phyloP scores from a whole-genome alignment of 768 basidiomycete species.

The Suillus spraguei region DNA sequence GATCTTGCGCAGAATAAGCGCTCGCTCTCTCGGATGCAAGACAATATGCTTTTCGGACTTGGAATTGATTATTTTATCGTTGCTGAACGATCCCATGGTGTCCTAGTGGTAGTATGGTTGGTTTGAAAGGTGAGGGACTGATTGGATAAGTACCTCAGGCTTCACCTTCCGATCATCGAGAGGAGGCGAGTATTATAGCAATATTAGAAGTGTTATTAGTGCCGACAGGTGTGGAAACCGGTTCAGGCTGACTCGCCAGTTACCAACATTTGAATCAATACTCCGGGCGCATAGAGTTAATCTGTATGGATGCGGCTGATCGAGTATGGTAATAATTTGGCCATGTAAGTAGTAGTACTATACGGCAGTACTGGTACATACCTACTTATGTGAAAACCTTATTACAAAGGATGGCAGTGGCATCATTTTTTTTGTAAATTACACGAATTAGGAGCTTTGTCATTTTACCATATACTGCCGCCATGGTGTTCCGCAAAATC shows the following conservation, averaged over 20 bases:
- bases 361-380: too few species aligned
- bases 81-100: background rate
- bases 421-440: too few species aligned
- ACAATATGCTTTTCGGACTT: conserved; percentile 5
- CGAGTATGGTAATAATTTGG: background rate
- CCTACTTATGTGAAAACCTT: background rate
- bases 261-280: background rate
- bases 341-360: too few species aligned
- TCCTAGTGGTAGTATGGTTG: too few species aligned
- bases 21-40: conserved; percentile 20
- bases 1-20: conserved; percentile 41
- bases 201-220: too few species aligned
- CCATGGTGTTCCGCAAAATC: too few species aligned
- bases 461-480: too few species aligned
- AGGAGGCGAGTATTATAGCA: background rate
- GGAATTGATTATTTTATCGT: background rate
- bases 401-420: too few species aligned
- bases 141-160: background rate
- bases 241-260: background rate
- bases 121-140: background rate
- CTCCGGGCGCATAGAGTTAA: background rate
- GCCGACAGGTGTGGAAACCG: background rate
- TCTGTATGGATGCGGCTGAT: background rate
- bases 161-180: background rate
- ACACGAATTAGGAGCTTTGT: too few species aligned